Evolutionary conservation across 2,329 filamentous ascomycete genomes (phyloP).

Genomic region (Dothideomycetidae sp.): DNA sequence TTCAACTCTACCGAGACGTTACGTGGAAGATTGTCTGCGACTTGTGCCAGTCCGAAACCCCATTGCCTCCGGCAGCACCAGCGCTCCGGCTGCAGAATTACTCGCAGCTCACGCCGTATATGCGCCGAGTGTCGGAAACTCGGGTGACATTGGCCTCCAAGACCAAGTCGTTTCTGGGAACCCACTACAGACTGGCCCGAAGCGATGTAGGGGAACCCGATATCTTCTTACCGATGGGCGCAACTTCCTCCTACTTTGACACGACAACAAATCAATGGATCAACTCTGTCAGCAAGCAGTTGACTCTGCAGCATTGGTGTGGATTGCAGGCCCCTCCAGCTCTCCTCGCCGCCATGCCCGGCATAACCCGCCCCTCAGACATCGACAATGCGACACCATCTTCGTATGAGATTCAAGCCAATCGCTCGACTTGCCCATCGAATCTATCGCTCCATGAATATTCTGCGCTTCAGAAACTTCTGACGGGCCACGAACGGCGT

Average conservation of each 20-base stretch:
- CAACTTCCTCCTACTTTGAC: slow-evolving; percentile 38
- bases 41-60: slow-evolving; percentile 21
- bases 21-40: slow-evolving; percentile 35
- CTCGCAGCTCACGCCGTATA: slow-evolving; percentile 19
- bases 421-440: slow-evolving; percentile 34
- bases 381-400: slow-evolving; percentile 23
- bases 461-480: slow-evolving; percentile 35
- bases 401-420: slow-evolving; percentile 31
- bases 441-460: slow-evolving; percentile 39
- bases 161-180: slow-evolving; percentile 33
- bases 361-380: slow-evolving; percentile 34
- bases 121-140: slow-evolving; percentile 1
- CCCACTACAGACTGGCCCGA: slow-evolving; percentile 32
- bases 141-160: slow-evolving; percentile 27
- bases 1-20: slow-evolving; percentile 37
- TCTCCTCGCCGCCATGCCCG: slow-evolving; percentile 20
- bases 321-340: slow-evolving; percentile 25
- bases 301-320: slow-evolving; percentile 34
- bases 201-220: slow-evolving; percentile 30
- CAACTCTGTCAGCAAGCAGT: slow-evolving; percentile 12
- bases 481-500: slow-evolving; percentile 32
- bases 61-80: slow-evolving; percentile 13
- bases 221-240: slow-evolving; percentile 34
- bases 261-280: slow-evolving; percentile 26
- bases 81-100: slow-evolving; percentile 22